Evolutionary conservation across 495 filamentous ascomycete genomes (phyloP).

Genomic region (Trichoderma erinaceum): DNA sequence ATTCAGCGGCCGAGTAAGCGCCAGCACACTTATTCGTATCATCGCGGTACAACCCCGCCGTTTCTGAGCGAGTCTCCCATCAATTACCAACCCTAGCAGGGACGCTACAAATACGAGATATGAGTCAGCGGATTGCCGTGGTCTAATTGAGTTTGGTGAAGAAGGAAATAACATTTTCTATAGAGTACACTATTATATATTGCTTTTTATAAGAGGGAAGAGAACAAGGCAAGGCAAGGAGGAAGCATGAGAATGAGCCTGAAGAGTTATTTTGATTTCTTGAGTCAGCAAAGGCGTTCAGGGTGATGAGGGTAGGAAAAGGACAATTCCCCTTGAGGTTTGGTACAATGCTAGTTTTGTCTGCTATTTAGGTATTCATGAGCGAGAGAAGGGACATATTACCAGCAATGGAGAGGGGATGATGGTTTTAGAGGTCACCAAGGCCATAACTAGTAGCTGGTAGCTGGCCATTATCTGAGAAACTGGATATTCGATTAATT

Average conservation of each 20-base stretch:
- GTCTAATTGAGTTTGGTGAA: not conserved
- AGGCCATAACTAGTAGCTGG: not conserved
- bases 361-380: not conserved
- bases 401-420: not conserved
- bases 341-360: constrained; percentile 1
- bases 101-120: not conserved
- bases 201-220: not conserved
- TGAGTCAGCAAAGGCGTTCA: constrained; percentile 7
- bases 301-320: constrained; percentile 4
- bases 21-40: constrained; percentile 26
- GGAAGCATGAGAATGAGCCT: not conserved
- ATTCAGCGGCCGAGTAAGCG: constrained; percentile 51
- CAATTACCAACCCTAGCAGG: not conserved
- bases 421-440: not conserved
- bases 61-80: not conserved
- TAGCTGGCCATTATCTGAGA: not conserved
- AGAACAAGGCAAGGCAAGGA: not conserved
- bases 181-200: not conserved
- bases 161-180: not conserved
- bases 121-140: not conserved
- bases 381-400: not conserved
- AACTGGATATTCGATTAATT: not conserved
- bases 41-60: not conserved
- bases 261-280: not conserved
- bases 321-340: constrained; percentile 7